phyloP scores from a whole-genome alignment of 495 filamentous ascomycete species.

The Tuber magnatum region DNA sequence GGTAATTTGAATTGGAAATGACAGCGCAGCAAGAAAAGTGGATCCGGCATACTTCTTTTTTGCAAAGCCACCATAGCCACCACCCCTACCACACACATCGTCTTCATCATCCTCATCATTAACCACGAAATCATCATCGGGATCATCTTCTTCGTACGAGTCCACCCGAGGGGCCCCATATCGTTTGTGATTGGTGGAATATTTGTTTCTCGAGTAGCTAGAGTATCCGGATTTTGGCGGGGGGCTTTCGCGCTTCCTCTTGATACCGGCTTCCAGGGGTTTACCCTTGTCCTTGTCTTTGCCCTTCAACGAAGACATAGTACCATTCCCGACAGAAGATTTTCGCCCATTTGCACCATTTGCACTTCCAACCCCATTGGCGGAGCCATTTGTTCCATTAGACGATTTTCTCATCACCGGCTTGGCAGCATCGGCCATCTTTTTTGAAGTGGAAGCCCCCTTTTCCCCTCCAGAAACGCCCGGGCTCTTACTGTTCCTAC shows the following conservation, averaged over 20 bases:
- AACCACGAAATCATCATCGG: slow-evolving; percentile 54
- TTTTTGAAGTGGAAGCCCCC: slow-evolving; percentile 21
- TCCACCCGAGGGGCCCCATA: slow-evolving; percentile 29
- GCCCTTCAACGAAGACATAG: slow-evolving; percentile 17
- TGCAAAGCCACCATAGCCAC: slow-evolving; percentile 5
- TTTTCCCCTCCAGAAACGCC: slow-evolving; percentile 37
- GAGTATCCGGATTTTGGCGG: slow-evolving; percentile 15
- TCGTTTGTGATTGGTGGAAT: slow-evolving; percentile 8
- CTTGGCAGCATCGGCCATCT: slow-evolving; percentile 17
- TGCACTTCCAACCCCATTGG: slow-evolving; percentile 24
- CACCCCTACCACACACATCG: slow-evolving; percentile 33
- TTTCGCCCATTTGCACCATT: slow-evolving; percentile 27
- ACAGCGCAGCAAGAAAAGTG: neutral
- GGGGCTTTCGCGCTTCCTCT: slow-evolving; percentile 32
- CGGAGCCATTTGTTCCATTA: neutral
- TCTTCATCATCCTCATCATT: slow-evolving; percentile 47
- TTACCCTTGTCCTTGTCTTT: slow-evolving; percentile 22
- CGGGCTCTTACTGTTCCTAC: slow-evolving; percentile 39
- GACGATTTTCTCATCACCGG: slow-evolving; percentile 15
- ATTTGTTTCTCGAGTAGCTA: slow-evolving; percentile 9
- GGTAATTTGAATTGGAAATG: neutral
- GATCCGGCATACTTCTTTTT: slow-evolving; percentile 19
- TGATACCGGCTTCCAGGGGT: slow-evolving; percentile 15
- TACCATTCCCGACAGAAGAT: slow-evolving; percentile 21
- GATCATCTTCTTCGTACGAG: slow-evolving; percentile 47